Conservation (phyloP, 2,329 filamentous ascomycete genomes). For the Penicillium sp. region DNA sequence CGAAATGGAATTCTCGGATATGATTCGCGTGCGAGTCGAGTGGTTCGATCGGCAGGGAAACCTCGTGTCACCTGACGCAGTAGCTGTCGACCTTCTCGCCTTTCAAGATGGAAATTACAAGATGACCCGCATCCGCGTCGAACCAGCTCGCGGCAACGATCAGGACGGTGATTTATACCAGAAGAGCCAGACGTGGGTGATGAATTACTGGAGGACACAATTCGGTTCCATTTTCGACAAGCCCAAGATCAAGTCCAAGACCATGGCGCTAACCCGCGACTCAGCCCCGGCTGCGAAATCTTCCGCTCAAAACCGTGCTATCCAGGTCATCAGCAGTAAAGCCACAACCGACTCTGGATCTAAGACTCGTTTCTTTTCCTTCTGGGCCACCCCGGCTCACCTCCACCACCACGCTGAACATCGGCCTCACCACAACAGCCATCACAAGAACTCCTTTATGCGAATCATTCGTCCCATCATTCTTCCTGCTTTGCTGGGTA, state of each 20-base stretch:
- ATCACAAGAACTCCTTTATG: conserved; percentile 18
- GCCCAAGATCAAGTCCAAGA: not conserved
- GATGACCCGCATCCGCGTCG: conserved; percentile 29
- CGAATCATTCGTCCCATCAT: conserved; percentile 36
- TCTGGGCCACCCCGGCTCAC: conserved; percentile 15
- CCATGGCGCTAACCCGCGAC: not conserved
- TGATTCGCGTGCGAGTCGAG: conserved; percentile 24
- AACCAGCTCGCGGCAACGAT: conserved; percentile 12
- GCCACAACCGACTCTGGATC: conserved; percentile 2
- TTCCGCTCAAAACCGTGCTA: not conserved
- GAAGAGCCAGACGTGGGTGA: conserved; percentile 17
- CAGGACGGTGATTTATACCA: not conserved
- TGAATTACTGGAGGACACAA: conserved; percentile 26
- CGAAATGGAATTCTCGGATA: conserved; percentile 13
- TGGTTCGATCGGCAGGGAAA: conserved; percentile 26
- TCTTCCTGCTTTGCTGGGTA: conserved; percentile 39
- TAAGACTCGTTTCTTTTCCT: conserved; percentile 15
- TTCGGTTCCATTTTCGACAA: conserved; percentile 21
- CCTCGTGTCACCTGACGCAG: conserved; percentile 25
- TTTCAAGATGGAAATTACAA: conserved; percentile 22
- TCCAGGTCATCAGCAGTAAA: not conserved
- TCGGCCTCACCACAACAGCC: conserved; percentile 19
- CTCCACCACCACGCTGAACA: conserved; percentile 18
- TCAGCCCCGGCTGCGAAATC: not conserved
- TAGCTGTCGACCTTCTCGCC: conserved; percentile 30